Evolutionary conservation across 2,329 filamentous ascomycete genomes (phyloP).

Genomic region (Ascochyta viciae-villosae): DNA sequence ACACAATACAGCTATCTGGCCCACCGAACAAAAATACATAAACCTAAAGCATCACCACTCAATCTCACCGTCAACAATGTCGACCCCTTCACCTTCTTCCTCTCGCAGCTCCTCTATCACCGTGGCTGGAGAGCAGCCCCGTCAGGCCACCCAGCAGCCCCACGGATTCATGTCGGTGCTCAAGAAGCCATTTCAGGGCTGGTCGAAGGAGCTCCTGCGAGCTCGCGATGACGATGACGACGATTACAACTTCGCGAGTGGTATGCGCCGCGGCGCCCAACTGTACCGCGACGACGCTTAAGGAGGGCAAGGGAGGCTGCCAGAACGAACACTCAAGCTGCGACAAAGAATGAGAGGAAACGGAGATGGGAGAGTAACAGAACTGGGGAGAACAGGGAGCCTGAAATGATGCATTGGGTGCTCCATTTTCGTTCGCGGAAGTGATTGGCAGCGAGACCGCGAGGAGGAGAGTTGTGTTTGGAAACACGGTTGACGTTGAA

Average conservation of each 20-base stretch:
- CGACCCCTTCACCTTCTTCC: constrained; percentile 8
- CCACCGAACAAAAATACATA: not conserved
- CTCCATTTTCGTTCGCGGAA: not conserved
- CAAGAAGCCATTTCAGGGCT: constrained; percentile 47
- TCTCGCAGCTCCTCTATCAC: constrained; percentile 15
- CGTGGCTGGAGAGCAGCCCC: not conserved
- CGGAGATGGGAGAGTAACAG: not conserved
- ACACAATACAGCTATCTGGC: not conserved
- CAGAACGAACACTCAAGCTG: too few species aligned
- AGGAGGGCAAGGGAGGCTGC: not conserved
- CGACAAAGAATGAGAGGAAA: not conserved
- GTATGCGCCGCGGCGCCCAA: constrained; percentile 26
- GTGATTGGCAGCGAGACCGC: not conserved
- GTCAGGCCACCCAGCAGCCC: not conserved
- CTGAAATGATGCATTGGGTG: not conserved
- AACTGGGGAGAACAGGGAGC: not conserved
- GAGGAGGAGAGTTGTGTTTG: not conserved
- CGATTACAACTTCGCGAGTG: constrained; percentile 46
- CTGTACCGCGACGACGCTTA: constrained; percentile 12
- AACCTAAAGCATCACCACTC: not conserved
- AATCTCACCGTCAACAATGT: not conserved
- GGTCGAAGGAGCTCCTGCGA: constrained; percentile 42
- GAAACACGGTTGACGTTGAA: not conserved
- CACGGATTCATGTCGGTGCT: constrained; percentile 26
- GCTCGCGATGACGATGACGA: constrained; percentile 45